phyloP scores from a whole-genome alignment of 352 stramenopile genomes.

The Pythium dissotocum region DNA sequence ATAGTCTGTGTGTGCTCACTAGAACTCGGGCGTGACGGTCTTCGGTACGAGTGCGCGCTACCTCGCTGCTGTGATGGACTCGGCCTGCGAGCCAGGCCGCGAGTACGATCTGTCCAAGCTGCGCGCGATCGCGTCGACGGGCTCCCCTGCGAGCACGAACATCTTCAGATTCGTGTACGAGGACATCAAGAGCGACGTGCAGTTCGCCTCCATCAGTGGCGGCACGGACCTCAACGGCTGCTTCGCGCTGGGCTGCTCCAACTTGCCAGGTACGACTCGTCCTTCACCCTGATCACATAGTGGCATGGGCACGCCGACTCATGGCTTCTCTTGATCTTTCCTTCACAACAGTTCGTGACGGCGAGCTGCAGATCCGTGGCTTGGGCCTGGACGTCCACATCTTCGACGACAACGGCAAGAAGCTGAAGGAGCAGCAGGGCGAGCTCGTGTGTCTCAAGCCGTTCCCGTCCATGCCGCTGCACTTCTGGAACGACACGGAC shows the following conservation, averaged over 20 bases:
- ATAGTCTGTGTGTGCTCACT: not conserved
- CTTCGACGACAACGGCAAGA: constrained; percentile 59
- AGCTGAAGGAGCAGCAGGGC: constrained; percentile 49
- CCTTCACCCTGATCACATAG: not conserved
- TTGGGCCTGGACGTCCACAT: constrained; percentile 82
- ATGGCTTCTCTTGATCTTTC: not conserved
- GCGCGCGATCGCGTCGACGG: constrained; percentile 67
- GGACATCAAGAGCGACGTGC: constrained; percentile 72
- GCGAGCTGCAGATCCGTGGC: constrained; percentile 78
- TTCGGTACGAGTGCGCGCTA: constrained; percentile 81
- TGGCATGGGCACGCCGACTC: not conserved
- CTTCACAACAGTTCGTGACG: constrained; percentile 49
- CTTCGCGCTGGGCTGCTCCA: constrained; percentile 73
- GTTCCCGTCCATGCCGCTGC: constrained; percentile 84
- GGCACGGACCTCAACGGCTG: constrained; percentile 85
- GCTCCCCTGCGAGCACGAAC: constrained; percentile 72
- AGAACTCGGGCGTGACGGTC: constrained; percentile 60
- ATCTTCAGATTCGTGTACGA: constrained; percentile 85
- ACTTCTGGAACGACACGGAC: constrained; percentile 78
- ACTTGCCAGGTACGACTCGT: constrained; percentile 47
- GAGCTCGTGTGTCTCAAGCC: constrained; percentile 74
- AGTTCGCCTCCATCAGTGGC: constrained; percentile 81
- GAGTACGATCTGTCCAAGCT: constrained; percentile 71
- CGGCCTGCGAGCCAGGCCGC: constrained; percentile 54
- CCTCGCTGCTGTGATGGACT: constrained; percentile 73